A percentile compares a stretch with the other conserved stretches of the same genome.
Conservation (phyloP, 768 basidiomycete genomes). For the Lactarius hatsudake region DNA sequence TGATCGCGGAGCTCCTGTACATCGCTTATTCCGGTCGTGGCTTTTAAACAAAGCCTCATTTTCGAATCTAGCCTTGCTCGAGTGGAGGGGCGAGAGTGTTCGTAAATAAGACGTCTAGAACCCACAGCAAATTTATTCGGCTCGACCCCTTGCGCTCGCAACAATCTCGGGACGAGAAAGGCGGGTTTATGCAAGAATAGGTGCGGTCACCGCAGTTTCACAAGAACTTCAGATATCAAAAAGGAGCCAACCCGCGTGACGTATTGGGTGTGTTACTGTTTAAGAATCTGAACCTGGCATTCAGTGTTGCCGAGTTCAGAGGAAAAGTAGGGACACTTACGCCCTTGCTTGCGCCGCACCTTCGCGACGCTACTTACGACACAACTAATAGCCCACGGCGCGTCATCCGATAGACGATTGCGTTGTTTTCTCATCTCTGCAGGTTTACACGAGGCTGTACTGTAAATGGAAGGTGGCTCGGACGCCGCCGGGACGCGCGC, state of each 20-base stretch:
- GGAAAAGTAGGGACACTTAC: not conserved
- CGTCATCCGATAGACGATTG: too few relatives aligned
- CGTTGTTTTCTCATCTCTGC: not conserved
- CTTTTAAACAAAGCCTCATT: slow-evolving; percentile 14
- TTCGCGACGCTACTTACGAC: not conserved
- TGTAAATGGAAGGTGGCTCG: too few relatives aligned
- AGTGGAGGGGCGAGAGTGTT: not conserved
- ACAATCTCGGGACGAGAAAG: not conserved
- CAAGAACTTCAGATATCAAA: not conserved
- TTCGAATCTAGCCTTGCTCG: slow-evolving; percentile 8
- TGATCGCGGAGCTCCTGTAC: slow-evolving; percentile 16
- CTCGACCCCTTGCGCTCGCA: not conserved
- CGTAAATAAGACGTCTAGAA: not conserved
- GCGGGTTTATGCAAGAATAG: not conserved
- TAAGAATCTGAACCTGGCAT: not conserved
- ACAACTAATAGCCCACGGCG: not conserved
- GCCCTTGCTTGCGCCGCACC: not conserved
- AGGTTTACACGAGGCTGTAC: not conserved
- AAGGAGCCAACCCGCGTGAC: not conserved
- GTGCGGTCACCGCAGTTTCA: not conserved
- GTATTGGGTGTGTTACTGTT: too few relatives aligned
- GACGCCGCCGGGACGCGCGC: too few relatives aligned
- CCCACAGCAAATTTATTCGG: not conserved
- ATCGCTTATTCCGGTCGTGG: slow-evolving; percentile 8
- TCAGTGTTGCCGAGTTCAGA: not conserved